Conservation (phyloP, 164 flowering plant genomes). For the Berberis thunbergii region DNA sequence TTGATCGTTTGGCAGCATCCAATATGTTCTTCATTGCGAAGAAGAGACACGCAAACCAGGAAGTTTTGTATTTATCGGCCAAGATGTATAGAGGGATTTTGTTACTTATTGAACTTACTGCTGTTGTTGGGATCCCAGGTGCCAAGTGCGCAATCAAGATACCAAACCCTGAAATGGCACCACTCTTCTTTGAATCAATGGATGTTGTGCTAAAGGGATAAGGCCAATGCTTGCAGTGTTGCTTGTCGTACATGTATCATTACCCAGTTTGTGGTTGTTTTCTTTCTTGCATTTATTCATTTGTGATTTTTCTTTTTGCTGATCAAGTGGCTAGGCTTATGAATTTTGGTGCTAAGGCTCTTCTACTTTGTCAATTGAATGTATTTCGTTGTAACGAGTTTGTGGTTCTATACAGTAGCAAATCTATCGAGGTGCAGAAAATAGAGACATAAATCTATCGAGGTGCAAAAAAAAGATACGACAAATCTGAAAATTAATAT, state of each 20-base stretch:
- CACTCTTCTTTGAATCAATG: slow-evolving; percentile 81
- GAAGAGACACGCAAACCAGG: slow-evolving; percentile 82
- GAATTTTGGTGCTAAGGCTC: neutral
- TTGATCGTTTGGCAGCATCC: slow-evolving; percentile 61
- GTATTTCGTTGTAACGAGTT: neutral
- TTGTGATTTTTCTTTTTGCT: slow-evolving; percentile 1
- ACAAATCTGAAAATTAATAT: no score
- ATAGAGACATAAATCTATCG: no score
- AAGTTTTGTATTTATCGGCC: slow-evolving; percentile 82
- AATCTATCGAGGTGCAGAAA: no score
- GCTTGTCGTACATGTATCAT: neutral
- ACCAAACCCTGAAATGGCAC: slow-evolving; percentile 81
- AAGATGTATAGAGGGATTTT: slow-evolving; percentile 67
- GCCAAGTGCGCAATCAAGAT: slow-evolving; percentile 88
- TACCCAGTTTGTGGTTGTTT: slow-evolving; percentile 19
- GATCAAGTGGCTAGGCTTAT: neutral
- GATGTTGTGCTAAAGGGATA: slow-evolving; percentile 62
- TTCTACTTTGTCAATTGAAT: neutral
- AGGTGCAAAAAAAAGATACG: no score
- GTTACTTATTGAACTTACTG: slow-evolving; percentile 78
- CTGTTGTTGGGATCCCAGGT: slow-evolving; percentile 58
- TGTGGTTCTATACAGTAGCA: neutral
- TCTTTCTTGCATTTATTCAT: neutral
- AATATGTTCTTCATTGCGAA: slow-evolving; percentile 93
- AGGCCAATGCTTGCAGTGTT: slow-evolving; percentile 8